A percentile compares a stretch with the other conserved stretches of the same genome.
These are phyloP conservation scores for Macroventuria anomochaeta DNA, from an alignment of 2,329 filamentous ascomycete genomes.

Conservation along the genomic window DNA sequence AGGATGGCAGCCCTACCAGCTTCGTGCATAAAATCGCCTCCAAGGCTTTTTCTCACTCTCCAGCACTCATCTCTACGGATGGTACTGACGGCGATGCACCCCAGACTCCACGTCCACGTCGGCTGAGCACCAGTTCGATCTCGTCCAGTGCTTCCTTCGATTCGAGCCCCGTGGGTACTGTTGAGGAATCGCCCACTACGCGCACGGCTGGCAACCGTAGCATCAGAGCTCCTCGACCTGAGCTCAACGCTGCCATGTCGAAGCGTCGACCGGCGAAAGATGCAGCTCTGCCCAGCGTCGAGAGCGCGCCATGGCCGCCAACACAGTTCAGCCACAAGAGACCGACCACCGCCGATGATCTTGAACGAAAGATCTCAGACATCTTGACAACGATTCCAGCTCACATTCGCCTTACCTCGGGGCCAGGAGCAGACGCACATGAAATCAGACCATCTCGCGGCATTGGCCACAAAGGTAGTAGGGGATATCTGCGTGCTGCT, in stretches of 20 bases:
- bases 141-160: constrained; percentile 40
- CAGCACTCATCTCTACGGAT: constrained; percentile 29
- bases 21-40: constrained; percentile 6
- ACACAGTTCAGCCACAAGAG: constrained; percentile 42
- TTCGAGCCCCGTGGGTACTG: constrained; percentile 38
- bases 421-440: constrained; percentile 38
- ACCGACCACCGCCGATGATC: constrained; percentile 59
- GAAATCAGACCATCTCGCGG: constrained; percentile 39
- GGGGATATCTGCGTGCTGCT: constrained; percentile 40
- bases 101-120: constrained; percentile 41
- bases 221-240: constrained; percentile 43
- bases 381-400: constrained; percentile 80
- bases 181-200: constrained; percentile 48
- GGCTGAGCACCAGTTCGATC: constrained; percentile 40
- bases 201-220: constrained; percentile 37
- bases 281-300: constrained; percentile 49
- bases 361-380: constrained; percentile 80
- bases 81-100: constrained; percentile 30
- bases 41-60: constrained; percentile 22
- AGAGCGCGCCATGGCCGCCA: constrained; percentile 44
- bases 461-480: constrained; percentile 38
- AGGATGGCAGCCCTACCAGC: constrained; percentile 5
- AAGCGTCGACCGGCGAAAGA: constrained; percentile 46
- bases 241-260: constrained; percentile 53
- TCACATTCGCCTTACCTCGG: constrained; percentile 72